Evolutionary conservation across 2,329 filamentous ascomycete genomes (phyloP), one percentile per base, ranked within the genome.

Genomic region (Penicillium hesseltinei): DNA sequence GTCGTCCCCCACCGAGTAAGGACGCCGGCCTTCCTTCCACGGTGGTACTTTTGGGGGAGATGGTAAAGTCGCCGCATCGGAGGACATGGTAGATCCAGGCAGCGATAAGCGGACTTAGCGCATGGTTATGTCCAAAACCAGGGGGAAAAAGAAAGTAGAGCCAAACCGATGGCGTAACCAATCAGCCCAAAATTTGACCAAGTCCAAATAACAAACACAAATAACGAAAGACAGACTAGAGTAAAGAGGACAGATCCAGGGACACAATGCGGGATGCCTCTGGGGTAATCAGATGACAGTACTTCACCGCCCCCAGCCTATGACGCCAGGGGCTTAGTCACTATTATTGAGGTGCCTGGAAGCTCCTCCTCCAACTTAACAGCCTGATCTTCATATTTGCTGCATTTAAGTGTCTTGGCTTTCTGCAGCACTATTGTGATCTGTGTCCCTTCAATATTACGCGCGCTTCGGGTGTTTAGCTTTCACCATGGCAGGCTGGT

Each of bases 401-500:
- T 43, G 42, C 51, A 54, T 48, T 35, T 38, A 45, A 19, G 15
- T 44, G 33, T 51, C 49, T 58, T 47, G 53, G 47, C 59, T 45
- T 43, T 49, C 42, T 65, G 54, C 58, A 81, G 69, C 57, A 3
- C 78, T 77, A 56, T 75, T 75, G 35, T 15, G 38, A 42, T 35
- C 49, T 40, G 38, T 21, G 21, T 15, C 1, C 3, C 29, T 42
- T 33, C 15, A 42, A 51, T 40, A 51, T 48, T 40, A 46, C 13
- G 39, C 48, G 17, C 50, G 35, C 25, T 35, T 17, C 13, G 9
- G 47, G 53, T 57, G 52, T 52, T 38, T 44, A 44, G 63, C 66
- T 65, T 80, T 77, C 68, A 89, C 83, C 82, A 97, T 97, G 92
- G 88, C 91, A 73, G 92, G 92, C 82, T 99, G 93, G 93, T 97